Percentiles rank a stretch among this genome's conserved stretches.
These are phyloP conservation scores for Diaporthe sp. DNA, from an alignment of 2,329 filamentous ascomycete genomes.

Conservation along the genomic window DNA sequence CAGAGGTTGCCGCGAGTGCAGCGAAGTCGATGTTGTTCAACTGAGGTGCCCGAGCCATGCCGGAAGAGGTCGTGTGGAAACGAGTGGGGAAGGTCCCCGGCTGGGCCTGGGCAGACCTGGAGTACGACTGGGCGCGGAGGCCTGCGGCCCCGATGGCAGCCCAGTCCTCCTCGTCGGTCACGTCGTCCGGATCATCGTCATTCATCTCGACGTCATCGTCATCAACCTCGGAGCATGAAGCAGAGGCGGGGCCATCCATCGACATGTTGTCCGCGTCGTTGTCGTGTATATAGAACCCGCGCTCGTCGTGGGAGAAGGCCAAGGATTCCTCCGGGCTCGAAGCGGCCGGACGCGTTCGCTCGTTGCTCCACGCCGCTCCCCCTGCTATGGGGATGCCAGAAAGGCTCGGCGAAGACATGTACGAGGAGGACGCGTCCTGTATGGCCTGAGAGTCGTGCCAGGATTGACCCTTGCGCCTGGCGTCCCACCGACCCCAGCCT, in stretches of 20 bases:
- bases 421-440: constrained; percentile 54
- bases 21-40: constrained; percentile 63
- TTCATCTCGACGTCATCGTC: constrained; percentile 70
- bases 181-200: constrained; percentile 82
- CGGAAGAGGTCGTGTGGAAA: constrained; percentile 58
- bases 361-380: constrained; percentile 53
- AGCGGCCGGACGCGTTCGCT: constrained; percentile 60
- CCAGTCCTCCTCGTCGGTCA: constrained; percentile 98
- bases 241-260: constrained; percentile 74
- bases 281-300: constrained; percentile 71
- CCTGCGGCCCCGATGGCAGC: constrained; percentile 87
- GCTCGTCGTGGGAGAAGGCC: constrained; percentile 79
- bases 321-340: constrained; percentile 77
- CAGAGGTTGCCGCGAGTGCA: constrained; percentile 62
- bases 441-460: constrained; percentile 54
- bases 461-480: constrained; percentile 75
- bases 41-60: constrained; percentile 65
- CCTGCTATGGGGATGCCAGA: constrained; percentile 68
- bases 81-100: constrained; percentile 60
- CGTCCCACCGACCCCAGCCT: constrained; percentile 97
- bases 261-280: constrained; percentile 97
- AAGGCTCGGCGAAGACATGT: constrained; percentile 55
- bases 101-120: constrained; percentile 68
- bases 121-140: constrained; percentile 75
- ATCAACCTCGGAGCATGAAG: constrained; percentile 81